Percentiles rank a stretch among this genome's conserved stretches.
These are phyloP conservation scores for Ophiostoma himal-ulmi DNA, from an alignment of 2,329 filamentous ascomycete genomes.

Conservation along the genomic window DNA sequence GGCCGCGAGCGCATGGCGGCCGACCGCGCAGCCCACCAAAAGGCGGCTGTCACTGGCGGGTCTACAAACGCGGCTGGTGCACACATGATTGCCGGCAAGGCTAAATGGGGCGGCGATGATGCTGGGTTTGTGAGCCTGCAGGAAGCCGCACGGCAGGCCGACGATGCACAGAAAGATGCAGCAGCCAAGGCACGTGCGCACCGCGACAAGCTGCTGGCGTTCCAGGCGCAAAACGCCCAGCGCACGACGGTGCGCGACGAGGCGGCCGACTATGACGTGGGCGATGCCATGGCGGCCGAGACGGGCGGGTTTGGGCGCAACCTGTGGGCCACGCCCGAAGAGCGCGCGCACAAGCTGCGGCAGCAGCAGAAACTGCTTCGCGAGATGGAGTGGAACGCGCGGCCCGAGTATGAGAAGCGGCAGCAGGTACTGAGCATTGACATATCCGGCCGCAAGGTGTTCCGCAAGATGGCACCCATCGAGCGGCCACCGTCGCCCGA, in stretches of 20 bases:
- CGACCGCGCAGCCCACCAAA: constrained; percentile 65
- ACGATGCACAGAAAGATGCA: constrained; percentile 34
- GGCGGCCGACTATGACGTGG: constrained; percentile 58
- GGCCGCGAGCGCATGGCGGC: constrained; percentile 79
- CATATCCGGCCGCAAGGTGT: constrained; percentile 68
- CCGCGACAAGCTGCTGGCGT: constrained; percentile 71
- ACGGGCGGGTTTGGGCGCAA: constrained; percentile 16
- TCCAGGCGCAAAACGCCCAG: constrained; percentile 78
- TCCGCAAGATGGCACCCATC: constrained; percentile 61
- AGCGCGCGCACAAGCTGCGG: constrained; percentile 76
- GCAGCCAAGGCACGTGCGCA: constrained; percentile 68
- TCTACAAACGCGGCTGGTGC: constrained; percentile 22
- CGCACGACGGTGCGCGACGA: constrained; percentile 83
- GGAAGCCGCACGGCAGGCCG: constrained; percentile 65
- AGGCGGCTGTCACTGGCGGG: constrained; percentile 40
- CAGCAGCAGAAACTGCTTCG: constrained; percentile 76
- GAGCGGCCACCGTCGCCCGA: constrained; percentile 52
- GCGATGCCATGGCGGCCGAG: constrained; percentile 32
- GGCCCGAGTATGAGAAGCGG: constrained; percentile 84
- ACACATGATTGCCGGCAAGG: constrained; percentile 25
- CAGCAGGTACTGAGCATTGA: constrained; percentile 81
- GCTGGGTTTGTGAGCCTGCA: constrained; percentile 52
- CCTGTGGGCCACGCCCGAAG: constrained; percentile 75
- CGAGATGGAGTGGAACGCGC: constrained; percentile 80
- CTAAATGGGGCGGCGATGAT: constrained; percentile 29